These are phyloP conservation scores for Kluyveromyces nonfermentans DNA, from an alignment of 805 yeast genomes.

Conservation along the genomic window DNA sequence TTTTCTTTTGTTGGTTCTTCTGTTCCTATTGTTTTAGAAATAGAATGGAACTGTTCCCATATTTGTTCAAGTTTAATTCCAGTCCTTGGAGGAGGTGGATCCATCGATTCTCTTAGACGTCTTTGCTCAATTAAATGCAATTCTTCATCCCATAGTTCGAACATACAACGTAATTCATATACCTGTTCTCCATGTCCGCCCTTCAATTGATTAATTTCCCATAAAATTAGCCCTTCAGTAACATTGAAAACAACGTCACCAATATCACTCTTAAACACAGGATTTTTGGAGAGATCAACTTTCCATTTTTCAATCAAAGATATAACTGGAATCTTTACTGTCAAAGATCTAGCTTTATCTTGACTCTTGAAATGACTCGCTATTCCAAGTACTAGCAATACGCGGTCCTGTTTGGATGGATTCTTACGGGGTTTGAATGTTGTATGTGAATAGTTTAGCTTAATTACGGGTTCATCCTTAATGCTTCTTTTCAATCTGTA, in stretches of 20 bases:
- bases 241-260: conserved; percentile 69
- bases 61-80: conserved; percentile 28
- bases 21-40: not conserved
- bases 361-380: conserved; percentile 30
- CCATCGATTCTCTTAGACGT: conserved; percentile 25
- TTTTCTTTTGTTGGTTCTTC: conserved; percentile 10
- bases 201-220: conserved; percentile 61
- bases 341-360: conserved; percentile 26
- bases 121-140: conserved; percentile 17
- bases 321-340: conserved; percentile 24
- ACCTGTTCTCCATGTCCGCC: conserved; percentile 43
- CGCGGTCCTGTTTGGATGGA: conserved; percentile 9
- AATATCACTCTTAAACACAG: conserved; percentile 59
- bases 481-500: conserved; percentile 29
- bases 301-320: conserved; percentile 29
- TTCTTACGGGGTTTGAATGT: conserved; percentile 20
- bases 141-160: conserved; percentile 28
- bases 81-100: conserved; percentile 30
- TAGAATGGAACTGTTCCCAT: conserved; percentile 25
- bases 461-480: conserved; percentile 32
- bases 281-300: conserved; percentile 38
- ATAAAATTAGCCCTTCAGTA: conserved; percentile 57
- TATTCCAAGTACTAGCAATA: conserved; percentile 17
- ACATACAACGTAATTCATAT: conserved; percentile 49
- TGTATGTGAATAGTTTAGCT: conserved; percentile 18